Conservation (phyloP, 805 yeast genomes). For the Lipomyces spencermartinsiae region DNA sequence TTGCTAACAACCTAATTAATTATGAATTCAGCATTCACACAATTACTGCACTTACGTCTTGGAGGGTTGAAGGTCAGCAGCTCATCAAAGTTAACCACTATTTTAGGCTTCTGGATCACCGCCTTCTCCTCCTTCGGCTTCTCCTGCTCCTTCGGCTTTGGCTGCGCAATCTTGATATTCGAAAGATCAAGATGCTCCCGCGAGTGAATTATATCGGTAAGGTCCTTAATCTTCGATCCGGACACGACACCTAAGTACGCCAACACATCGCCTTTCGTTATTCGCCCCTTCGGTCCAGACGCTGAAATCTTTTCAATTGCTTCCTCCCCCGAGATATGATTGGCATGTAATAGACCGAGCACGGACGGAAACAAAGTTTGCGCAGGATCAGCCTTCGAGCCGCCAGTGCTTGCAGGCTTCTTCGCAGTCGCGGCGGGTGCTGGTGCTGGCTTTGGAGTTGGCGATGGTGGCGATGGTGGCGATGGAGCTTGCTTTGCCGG, state of each 20-base stretch:
- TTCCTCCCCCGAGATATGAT: conserved; percentile 69
- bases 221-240: conserved; percentile 56
- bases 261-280: conserved; percentile 89
- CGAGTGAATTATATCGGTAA: conserved; percentile 62
- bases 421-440: conserved; percentile 30
- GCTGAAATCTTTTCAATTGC: conserved; percentile 78
- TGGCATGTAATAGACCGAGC: conserved; percentile 62
- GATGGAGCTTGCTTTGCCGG: conserved; percentile 18
- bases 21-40: background rate
- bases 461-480: conserved; percentile 28
- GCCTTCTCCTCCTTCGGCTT: conserved; percentile 16
- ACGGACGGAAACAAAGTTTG: conserved; percentile 85
- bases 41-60: conserved; percentile 21
- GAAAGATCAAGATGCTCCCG: conserved; percentile 74
- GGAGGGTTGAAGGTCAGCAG: conserved; percentile 36
- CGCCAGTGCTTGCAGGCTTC: conserved; percentile 33
- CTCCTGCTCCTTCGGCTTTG: conserved; percentile 44
- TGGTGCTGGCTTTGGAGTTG: conserved; percentile 10
- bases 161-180: conserved; percentile 53
- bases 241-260: conserved; percentile 80
- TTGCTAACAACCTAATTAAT: conserved; percentile 14
- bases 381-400: conserved; percentile 61
- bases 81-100: conserved; percentile 35
- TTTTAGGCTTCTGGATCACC: conserved; percentile 37
- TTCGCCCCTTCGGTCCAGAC: conserved; percentile 86